phyloP scores from a whole-genome alignment of 345 rosid genomes.

The Fremontodendron californicum region DNA sequence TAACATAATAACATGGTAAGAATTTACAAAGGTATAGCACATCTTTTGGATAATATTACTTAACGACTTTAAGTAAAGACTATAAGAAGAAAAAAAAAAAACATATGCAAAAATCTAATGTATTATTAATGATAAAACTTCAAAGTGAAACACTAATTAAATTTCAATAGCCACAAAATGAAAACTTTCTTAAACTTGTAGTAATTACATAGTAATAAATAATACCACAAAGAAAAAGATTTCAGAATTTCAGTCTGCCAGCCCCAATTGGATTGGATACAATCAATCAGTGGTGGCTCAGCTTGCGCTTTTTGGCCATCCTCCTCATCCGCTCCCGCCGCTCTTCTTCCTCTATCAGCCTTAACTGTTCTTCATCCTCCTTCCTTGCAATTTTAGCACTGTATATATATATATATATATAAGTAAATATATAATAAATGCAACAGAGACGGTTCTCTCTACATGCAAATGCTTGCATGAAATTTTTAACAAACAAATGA shows the following conservation, averaged over 20 bases:
- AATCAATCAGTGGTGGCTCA: background rate
- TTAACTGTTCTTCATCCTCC: conserved; percentile 2
- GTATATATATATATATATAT: background rate
- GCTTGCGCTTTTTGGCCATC: conserved; percentile 11
- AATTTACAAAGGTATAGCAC: no score
- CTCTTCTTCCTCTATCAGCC: conserved; percentile 10
- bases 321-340: background rate
- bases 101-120: background rate
- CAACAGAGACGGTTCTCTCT: background rate
- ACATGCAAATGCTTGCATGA: background rate
- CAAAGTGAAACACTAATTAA: background rate
- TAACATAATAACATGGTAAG: no score
- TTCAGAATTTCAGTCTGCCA: background rate
- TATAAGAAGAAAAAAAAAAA: background rate
- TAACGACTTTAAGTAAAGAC: background rate
- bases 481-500: background rate
- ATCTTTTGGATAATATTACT: no score
- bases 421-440: background rate
- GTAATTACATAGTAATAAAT: background rate
- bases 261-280: background rate
- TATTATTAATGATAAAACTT: background rate
- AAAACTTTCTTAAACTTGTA: background rate
- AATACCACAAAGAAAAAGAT: background rate
- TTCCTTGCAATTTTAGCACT: conserved; percentile 5
- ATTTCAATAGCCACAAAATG: background rate